Evolutionary conservation across 768 basidiomycete species (phyloP), one percentile per base, ranked within the genome.

Genomic region (Lyophyllum semitale): DNA sequence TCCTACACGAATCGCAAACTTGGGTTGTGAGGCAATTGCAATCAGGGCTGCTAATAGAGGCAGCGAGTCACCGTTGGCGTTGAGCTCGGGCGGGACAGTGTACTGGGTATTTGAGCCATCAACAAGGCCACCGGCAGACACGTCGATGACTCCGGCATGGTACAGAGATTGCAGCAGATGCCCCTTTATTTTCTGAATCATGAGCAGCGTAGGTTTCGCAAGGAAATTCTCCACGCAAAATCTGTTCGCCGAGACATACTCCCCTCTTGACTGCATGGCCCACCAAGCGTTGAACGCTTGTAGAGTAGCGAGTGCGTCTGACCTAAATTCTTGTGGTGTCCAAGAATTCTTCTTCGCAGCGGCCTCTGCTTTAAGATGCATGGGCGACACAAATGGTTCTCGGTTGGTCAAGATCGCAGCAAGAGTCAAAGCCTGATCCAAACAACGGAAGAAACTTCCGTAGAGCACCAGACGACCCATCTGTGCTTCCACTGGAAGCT

Each of bases 391-490:
- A 78, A 97, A 98, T 5, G 95, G 93, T 55, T 96, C 94, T 29
- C 95, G 88, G 61, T 91, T 90, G 13, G 91, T 85, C 60, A 97
- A 73, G 62, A 97, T 88, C 6, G 93, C 93, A n/a, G 95, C 95
- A 45, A 97, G 81, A 4, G 93, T 92, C 58, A 98, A 70, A 0
- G 92, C 91, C 48, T 86, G 83, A 67, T 95, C 91, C 38, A 98
- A 77, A 71, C 95, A 97, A 55, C 89, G 84, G 85, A 96, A 96
- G 77, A 97, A 91, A 65, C 87, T 84, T 17, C 95, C 95, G 68
- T 88, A 93, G 4, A 98, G 78, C 49, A 94, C 89, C 46, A 98
- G 76, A 53, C 93, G 87, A 48, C 93, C 95, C 74, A 98, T 84
- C 55, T 92, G 90, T 1, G 85, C 91, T 48, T 97, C 94, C 37